These are phyloP conservation scores for Rhodotorula diobovata DNA, from an alignment of 768 basidiomycete genomes.

Conservation along the genomic window DNA sequence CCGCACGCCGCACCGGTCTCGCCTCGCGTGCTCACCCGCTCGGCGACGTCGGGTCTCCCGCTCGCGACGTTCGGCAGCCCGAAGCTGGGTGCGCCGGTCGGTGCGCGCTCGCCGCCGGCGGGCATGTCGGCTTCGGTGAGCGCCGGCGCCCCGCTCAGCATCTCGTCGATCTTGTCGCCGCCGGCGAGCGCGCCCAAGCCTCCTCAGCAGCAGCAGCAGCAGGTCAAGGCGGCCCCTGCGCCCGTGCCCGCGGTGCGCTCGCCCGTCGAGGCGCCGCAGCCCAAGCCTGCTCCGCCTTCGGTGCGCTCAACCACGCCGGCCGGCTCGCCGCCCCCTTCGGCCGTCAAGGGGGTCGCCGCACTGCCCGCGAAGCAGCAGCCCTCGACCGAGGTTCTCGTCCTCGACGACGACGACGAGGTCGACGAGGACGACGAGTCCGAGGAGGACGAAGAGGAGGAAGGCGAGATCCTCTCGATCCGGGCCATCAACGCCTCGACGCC, in stretches of 20 bases:
- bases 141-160: neutral
- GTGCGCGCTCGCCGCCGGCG: neutral
- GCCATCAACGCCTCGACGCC: conserved; percentile 24
- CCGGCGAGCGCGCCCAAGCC: neutral
- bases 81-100: neutral
- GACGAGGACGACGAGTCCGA: neutral
- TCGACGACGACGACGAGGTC: conserved; percentile 1
- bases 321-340: conserved; percentile 10
- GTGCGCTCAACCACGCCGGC: conserved; percentile 22
- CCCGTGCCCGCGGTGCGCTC: neutral
- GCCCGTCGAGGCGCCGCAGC: neutral
- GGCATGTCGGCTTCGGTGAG: neutral
- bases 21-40: conserved; percentile 20
- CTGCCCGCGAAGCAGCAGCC: neutral
- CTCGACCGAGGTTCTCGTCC: neutral
- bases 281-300: neutral
- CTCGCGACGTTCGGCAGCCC: conserved; percentile 25
- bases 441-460: conserved; percentile 17
- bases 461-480: conserved; percentile 8
- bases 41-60: conserved; percentile 25
- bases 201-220: neutral
- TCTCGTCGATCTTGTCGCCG: conserved; percentile 3
- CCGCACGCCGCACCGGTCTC: conserved; percentile 19
- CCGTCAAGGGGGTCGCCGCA: neutral
- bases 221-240: neutral